Evolutionary conservation across 2,329 filamentous ascomycete genomes (phyloP).

Genomic region (Penicillium sp.): DNA sequence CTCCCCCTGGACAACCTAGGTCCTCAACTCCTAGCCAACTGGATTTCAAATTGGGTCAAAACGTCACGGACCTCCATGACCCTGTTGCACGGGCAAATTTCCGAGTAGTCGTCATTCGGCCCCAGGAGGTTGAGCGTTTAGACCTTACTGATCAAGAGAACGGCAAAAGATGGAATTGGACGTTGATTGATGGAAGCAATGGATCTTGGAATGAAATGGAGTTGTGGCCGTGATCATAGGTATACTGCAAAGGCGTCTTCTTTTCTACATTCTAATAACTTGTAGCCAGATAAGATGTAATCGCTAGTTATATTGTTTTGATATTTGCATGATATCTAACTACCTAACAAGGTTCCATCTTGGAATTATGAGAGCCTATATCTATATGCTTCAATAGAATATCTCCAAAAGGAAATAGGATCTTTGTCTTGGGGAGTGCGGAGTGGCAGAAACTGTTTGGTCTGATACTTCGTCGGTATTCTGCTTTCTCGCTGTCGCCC

Average conservation of each 20-base stretch:
- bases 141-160: constrained; percentile 61
- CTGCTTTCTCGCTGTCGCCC: not conserved
- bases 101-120: constrained; percentile 74
- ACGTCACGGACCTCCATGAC: constrained; percentile 64
- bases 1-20: constrained; percentile 58
- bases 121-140: constrained; percentile 66
- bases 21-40: constrained; percentile 42
- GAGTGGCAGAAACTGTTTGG: no score
- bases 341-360: not conserved
- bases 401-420: not conserved
- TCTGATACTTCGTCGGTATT: not conserved
- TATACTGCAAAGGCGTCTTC: not conserved
- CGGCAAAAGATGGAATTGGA: constrained; percentile 59
- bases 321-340: not conserved
- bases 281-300: not conserved
- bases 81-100: constrained; percentile 63
- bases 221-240: constrained; percentile 50
- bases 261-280: not conserved
- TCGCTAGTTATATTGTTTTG: not conserved
- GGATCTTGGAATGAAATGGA: constrained; percentile 59
- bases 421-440: not conserved
- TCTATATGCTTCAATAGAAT: not conserved
- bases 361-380: not conserved
- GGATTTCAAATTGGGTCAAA: constrained; percentile 49
- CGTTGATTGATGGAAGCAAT: constrained; percentile 41